Base-by-base conservation (phyloP, 2,329 filamentous ascomycete genomes). In the Aspergillus alliaceus region DNA sequence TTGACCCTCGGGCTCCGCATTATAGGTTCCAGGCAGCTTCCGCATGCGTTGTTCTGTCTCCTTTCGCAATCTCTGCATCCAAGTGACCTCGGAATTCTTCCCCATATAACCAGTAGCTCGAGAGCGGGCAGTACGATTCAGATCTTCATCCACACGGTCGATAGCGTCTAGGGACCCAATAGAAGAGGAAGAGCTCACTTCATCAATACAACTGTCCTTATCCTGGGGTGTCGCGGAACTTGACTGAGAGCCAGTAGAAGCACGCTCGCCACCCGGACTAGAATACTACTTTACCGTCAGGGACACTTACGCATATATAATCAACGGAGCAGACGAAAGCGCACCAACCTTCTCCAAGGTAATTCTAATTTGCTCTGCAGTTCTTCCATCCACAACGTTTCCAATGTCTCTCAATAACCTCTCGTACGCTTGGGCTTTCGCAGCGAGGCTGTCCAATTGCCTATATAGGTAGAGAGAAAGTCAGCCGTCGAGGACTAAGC, bases 81-180 rank as follows among this genome's bases (percentile, higher is more conserved):
- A 80, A 14, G 72, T 78, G 14, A 78, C 63, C 53, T 79, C 77
- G 1, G 77, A 79, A 39, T 77, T 78, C 57, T 79, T 79, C 3
- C 77, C 77, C 67, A 77, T 75, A 58, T 74, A 79, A 1, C 76
- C 75, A 1, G 74, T 78, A 7, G 72, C 70, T 53, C 74, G 64
- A 2, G 72, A 67, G 39, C 67, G 59, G 59, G 73, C 69, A 53
- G 61, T 70, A 44, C 73, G 69, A 20, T 77, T 76, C 48, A 78
- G 64, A 46, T 80, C 77, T 60, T 79, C 76, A 48, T 78, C 73
- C 14, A 78, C 74, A n/a, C 74, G 69, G 59, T 79, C 77, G 22
- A 78, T 74, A 5, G 75, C 75, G 37, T 78, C 76, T 29, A 77
- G 69, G 1, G 77, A 79, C 6, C 77, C 77, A 46, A 74, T 72